Base-by-base conservation (phyloP, 1,284 basidiomycete genomes). In the Pseudozyma hubeiensis region DNA sequence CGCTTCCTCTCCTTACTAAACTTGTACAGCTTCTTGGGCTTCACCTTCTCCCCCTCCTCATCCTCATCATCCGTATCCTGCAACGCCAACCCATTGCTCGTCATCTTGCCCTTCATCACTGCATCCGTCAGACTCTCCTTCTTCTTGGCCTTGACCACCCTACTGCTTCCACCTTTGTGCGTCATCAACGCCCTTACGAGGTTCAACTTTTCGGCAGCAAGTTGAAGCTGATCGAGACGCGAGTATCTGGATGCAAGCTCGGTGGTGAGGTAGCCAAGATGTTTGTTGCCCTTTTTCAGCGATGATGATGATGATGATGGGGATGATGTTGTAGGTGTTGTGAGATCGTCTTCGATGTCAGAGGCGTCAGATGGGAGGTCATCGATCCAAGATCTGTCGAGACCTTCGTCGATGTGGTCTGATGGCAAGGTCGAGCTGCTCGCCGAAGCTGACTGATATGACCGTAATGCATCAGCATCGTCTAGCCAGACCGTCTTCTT, bases 401-500 rank as follows among this genome's bases (percentile, higher is more conserved):
- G 19, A 13, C 47, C 57, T 29, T 61, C 47, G 39, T 34, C 34
- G 4, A 47, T 48, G 6, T 56, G 45, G 10, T 48, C 41, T 19
- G 19, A 30, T 10, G 34, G 50, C 16, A 33, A 37, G 5, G 10
- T 14, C 17, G 48, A 11, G n/a, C 33, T 13, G 14, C 17, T 16
- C 5, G 44, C 8, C 2, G 69, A 46, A 10, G 63, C 30, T 7
- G 69, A 33, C 1, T 40, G n/a, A 45, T 74, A 74, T 3, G 62
- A 40, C 10, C 71, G 61, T 5, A 68, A 46, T 0, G 74, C 70
- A 30, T 81, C 72, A 4, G 68, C 77, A 37, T 66, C 68, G 33
- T 83, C 81, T 17, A 76, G 39, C 82, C 82, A 84, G 14, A 83
- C 63, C 5, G 82, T 84, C 68, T 78, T 81, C 54, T 80, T 81